Percentiles rank a stretch among this genome's conserved stretches.
Evolutionary conservation across 2,329 filamentous ascomycete genomes (phyloP).

Genomic region (Alternaria novae-zelandiae): DNA sequence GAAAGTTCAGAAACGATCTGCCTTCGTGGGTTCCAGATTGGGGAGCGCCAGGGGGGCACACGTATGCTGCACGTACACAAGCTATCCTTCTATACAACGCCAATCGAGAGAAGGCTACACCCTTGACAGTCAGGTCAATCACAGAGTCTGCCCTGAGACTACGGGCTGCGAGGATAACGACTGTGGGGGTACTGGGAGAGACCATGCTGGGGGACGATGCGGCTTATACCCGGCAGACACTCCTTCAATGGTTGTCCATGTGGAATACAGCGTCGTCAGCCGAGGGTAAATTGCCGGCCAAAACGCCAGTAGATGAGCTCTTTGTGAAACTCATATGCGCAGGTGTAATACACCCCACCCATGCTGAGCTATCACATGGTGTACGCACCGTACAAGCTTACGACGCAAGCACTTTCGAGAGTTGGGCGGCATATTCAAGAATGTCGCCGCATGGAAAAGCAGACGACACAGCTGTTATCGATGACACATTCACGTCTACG

Average conservation of each 20-base stretch:
- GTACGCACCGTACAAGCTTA: not conserved
- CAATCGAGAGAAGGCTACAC: not conserved
- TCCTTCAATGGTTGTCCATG: not conserved
- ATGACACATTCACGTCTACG: not conserved
- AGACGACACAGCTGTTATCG: not conserved
- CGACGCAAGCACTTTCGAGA: not conserved
- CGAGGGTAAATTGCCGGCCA: not conserved
- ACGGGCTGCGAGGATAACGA: not conserved
- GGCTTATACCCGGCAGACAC: not conserved
- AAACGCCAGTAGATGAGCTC: not conserved
- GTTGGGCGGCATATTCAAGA: not conserved
- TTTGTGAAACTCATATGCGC: not conserved
- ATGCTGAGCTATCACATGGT: not conserved
- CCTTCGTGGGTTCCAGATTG: constrained; percentile 33
- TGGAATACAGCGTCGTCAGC: not conserved
- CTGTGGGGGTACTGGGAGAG: not conserved
- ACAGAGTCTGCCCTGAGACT: not conserved
- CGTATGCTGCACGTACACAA: not conserved
- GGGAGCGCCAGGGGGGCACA: constrained; percentile 10
- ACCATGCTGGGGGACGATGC: not conserved
- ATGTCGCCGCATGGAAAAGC: not conserved
- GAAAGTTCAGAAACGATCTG: constrained; percentile 21
- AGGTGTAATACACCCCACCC: not conserved
- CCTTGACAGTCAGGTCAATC: not conserved
- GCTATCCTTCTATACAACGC: constrained; percentile 5